Evolutionary conservation across 2,329 filamentous ascomycete species (phyloP).

Genomic region (Diaporthe helianthi): DNA sequence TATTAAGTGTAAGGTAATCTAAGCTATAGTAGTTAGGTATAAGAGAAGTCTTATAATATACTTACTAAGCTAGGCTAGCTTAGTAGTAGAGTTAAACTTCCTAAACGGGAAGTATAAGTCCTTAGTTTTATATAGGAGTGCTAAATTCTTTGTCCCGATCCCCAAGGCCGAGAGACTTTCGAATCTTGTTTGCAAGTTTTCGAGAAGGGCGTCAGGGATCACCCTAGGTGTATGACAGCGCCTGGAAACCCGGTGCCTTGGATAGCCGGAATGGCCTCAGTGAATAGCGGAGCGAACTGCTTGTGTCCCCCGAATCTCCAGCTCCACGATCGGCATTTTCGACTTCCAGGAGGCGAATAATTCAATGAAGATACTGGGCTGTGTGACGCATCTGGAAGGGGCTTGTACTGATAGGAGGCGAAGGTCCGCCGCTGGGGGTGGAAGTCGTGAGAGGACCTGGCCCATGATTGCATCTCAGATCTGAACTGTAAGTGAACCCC

Average conservation of each 20-base stretch:
- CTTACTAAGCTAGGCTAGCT: no score
- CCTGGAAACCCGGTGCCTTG: constrained; percentile 5
- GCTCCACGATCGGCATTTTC: not conserved
- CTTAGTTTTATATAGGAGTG: no score
- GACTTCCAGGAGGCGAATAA: not conserved
- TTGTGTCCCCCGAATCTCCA: not conserved
- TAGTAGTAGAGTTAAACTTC: no score
- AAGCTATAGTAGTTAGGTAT: no score
- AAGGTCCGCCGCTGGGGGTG: not conserved
- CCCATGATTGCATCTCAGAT: not conserved
- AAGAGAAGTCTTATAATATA: no score
- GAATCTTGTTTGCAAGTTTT: not conserved
- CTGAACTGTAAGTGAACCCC: no score
- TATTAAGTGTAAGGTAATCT: no score
- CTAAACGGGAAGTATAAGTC: no score
- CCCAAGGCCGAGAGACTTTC: not conserved
- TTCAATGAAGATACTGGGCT: not conserved
- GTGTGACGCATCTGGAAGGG: not conserved
- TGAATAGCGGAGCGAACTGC: not conserved
- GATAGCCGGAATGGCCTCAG: not conserved
- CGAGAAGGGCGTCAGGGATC: constrained; percentile 8
- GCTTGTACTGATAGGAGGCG: constrained; percentile 1
- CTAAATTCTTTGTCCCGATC: no score
- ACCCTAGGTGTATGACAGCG: constrained; percentile 28
- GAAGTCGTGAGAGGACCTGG: not conserved